Evolutionary conservation across 257 asterid genomes (phyloP).

Genomic region (Misopates orontium): DNA sequence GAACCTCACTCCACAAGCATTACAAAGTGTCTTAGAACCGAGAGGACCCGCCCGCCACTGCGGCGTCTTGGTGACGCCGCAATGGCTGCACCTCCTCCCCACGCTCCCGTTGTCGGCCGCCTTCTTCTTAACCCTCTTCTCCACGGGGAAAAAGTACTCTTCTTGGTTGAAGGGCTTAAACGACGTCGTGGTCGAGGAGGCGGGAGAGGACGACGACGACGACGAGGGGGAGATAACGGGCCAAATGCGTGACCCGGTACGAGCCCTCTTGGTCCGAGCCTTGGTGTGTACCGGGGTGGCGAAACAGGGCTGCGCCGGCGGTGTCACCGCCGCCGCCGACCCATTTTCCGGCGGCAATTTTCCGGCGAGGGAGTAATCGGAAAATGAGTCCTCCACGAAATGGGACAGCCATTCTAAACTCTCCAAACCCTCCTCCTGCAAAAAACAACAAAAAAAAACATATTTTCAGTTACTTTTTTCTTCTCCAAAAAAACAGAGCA

Average conservation of each 20-base stretch:
- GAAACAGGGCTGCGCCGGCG: conserved; percentile 35
- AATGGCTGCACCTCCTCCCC: conserved; percentile 55
- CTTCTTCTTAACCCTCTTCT: conserved; percentile 39
- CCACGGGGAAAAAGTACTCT: too few relatives aligned
- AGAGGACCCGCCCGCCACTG: conserved; percentile 77
- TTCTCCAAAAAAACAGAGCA: neutral
- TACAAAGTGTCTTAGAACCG: conserved; percentile 60
- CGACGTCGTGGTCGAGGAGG: conserved; percentile 33
- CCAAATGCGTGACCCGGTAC: conserved; percentile 74
- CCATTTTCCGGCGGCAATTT: conserved; percentile 42
- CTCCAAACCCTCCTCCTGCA: conserved; percentile 81
- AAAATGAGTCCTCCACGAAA: conserved; percentile 80
- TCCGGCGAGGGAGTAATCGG: conserved; percentile 52
- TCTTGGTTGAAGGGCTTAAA: conserved; percentile 38
- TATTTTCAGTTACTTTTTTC: neutral
- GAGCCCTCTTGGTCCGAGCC: conserved; percentile 81
- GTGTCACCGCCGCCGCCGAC: conserved; percentile 14
- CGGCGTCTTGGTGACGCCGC: conserved; percentile 63
- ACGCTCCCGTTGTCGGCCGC: conserved; percentile 20
- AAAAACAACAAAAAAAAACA: neutral
- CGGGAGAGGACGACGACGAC: conserved; percentile 49
- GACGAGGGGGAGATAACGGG: conserved; percentile 63
- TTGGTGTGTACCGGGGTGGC: conserved; percentile 76
- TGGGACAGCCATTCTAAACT: conserved; percentile 86
- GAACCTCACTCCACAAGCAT: conserved; percentile 62